phyloP scores from a whole-genome alignment of 2,329 filamentous ascomycete genomes.

The Amauroascus niger region DNA sequence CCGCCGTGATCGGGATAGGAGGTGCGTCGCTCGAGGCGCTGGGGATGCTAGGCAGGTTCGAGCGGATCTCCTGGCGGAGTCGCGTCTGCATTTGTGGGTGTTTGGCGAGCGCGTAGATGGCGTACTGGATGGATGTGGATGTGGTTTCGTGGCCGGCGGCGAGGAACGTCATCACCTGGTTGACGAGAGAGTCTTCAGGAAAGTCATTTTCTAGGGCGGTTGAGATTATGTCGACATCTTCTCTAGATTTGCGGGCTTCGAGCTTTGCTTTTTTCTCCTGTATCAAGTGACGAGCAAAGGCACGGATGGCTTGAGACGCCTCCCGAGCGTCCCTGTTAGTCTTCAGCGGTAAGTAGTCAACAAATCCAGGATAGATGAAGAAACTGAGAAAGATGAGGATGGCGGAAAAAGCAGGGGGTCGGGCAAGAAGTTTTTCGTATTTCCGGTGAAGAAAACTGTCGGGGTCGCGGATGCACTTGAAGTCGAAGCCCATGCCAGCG shows the following conservation, averaged over 20 bases:
- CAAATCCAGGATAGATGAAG: slow-evolving; percentile 51
- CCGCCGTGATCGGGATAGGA: slow-evolving; percentile 33
- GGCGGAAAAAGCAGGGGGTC: slow-evolving; percentile 14
- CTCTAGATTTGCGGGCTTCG: slow-evolving; percentile 36
- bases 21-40: slow-evolving; percentile 50
- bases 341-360: slow-evolving; percentile 56
- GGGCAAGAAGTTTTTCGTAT: slow-evolving; percentile 24
- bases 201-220: slow-evolving; percentile 72
- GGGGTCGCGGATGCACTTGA: slow-evolving; percentile 51
- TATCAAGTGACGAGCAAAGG: slow-evolving; percentile 59
- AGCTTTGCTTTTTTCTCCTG: slow-evolving; percentile 55
- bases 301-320: slow-evolving; percentile 52
- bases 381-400: slow-evolving; percentile 27
- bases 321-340: slow-evolving; percentile 56
- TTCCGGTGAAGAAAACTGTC: slow-evolving; percentile 44
- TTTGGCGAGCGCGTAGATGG: slow-evolving; percentile 57
- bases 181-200: slow-evolving; percentile 66
- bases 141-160: slow-evolving; percentile 76
- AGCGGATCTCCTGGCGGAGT: slow-evolving; percentile 59
- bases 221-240: slow-evolving; percentile 64
- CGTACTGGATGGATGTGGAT: slow-evolving; percentile 65
- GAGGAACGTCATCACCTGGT: slow-evolving; percentile 86
- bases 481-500: slow-evolving; percentile 62
- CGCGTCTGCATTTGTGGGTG: slow-evolving; percentile 55
- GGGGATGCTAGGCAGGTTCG: slow-evolving; percentile 45